These are phyloP conservation scores for Graphilbum sp. DNA, from an alignment of 2,329 filamentous ascomycete species.

Conservation along the genomic window DNA sequence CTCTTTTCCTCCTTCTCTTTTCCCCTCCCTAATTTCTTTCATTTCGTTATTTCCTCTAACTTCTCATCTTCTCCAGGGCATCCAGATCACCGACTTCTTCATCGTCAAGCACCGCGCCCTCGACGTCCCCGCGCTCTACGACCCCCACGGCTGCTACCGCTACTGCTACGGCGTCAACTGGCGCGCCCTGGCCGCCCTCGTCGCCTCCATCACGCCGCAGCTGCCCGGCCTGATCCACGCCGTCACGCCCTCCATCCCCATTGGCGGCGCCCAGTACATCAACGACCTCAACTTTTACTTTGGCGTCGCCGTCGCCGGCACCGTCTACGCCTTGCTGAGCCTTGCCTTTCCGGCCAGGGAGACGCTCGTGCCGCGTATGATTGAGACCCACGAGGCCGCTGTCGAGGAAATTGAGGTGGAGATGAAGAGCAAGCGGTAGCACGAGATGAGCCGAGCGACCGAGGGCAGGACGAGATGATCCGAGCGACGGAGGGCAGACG, in stretches of 20 bases:
- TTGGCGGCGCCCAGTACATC: neutral
- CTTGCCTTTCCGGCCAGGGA: constrained; percentile 2
- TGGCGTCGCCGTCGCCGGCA: constrained; percentile 1
- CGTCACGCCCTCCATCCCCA: neutral
- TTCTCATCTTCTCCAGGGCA: constrained; percentile 8
- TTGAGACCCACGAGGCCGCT: neutral
- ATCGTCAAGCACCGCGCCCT: constrained; percentile 19
- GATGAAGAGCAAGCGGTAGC: neutral
- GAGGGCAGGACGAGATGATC: too few species aligned
- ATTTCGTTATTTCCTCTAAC: neutral
- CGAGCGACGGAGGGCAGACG: too few species aligned
- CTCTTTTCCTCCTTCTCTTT: neutral
- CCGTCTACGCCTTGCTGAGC: constrained; percentile 1
- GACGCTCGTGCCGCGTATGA: constrained; percentile 1
- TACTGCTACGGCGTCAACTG: constrained; percentile 12
- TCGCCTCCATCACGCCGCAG: neutral
- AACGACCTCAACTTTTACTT: constrained; percentile 5
- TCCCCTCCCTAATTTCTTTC: too few species aligned
- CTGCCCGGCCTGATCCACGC: constrained; percentile 1
- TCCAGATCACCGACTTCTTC: constrained; percentile 21
- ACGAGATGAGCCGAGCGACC: too few species aligned
- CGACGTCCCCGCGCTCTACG: constrained; percentile 20
- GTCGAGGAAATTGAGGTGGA: neutral
- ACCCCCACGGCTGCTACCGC: constrained; percentile 17
- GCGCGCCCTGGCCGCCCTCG: constrained; percentile 3